Base-by-base conservation (phyloP, 805 yeast species). In the Candida boleticola region DNA sequence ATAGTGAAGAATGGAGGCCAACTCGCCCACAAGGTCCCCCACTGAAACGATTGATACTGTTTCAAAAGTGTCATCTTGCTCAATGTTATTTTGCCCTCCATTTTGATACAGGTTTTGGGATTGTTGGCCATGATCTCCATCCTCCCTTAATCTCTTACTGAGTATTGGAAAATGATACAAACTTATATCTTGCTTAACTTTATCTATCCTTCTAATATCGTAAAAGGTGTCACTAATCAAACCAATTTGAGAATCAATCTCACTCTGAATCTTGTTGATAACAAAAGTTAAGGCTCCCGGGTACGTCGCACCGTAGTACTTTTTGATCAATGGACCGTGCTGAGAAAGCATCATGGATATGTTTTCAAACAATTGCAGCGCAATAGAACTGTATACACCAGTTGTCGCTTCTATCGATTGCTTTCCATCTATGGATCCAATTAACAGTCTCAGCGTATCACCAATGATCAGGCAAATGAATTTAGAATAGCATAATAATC, bases 181-280 rank as follows among this genome's bases (percentile, higher is more conserved):
- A 18, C 69, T 65, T 37, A 84, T 71, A 19, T 82, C 87, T 42
- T 73, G 71, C 19, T 85, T 51, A 6, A 75, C 57, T 45, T 77
- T 72, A 22, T 74, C 81, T 3, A 89, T 54, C 21, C 82, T 71
- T 48, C 87, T 75, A 22, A 79, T 74, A 51, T 90, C 97, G 66
- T 82, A 77, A 54, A 87, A 88, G 0, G 93, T 86, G 60, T 92
- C 98, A 41, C 86, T 72, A 3, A 93, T 85, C 34, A 93, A 69
- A 4, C 95, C 95, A 20, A 92, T 83, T 57, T 93, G 99, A n/a
- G 90, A 73, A 57, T 93, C 99, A 23, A 93, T 83, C 57, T 93
- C 99, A 38, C 77, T 70, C 62, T 92, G 96, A 25, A 93, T 83
- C 38, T 78, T 77, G 16, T 76, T 79, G 51, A 90, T 73, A 7